phyloP scores from a whole-genome alignment of 306 rosid species.

The Acacia crassicarpa region DNA sequence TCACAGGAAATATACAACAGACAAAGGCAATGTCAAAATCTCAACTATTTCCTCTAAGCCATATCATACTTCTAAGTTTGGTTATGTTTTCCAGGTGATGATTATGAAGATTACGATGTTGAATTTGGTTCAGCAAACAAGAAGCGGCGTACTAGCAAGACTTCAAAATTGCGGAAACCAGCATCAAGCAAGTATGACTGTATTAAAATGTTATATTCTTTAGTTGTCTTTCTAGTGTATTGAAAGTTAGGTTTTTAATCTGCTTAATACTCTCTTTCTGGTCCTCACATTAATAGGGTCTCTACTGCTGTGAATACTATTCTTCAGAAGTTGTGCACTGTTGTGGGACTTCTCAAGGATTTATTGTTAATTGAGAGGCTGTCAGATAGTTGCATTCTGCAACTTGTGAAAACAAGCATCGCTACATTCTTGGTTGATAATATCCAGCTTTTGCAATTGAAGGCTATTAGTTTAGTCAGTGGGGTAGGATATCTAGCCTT shows the following conservation, averaged over 20 bases:
- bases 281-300: slow-evolving; percentile 59
- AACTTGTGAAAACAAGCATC: slow-evolving; percentile 87
- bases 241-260: slow-evolving; percentile 21
- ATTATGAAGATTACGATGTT: slow-evolving; percentile 70
- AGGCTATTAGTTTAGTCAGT: slow-evolving; percentile 86
- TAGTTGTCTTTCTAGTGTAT: slow-evolving; percentile 8
- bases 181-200: slow-evolving; percentile 68
- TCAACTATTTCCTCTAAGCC: slow-evolving; percentile 23
- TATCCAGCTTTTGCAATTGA: slow-evolving; percentile 93
- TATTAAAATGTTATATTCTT: slow-evolving; percentile 23
- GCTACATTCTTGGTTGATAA: slow-evolving; percentile 93
- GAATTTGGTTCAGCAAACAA: slow-evolving; percentile 85
- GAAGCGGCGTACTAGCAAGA: slow-evolving; percentile 74
- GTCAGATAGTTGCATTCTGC: slow-evolving; percentile 95
- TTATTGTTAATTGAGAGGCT: slow-evolving; percentile 85
- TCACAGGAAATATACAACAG: neutral
- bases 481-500: slow-evolving; percentile 61
- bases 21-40: neutral
- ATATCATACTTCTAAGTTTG: slow-evolving; percentile 20
- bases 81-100: slow-evolving; percentile 57
- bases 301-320: slow-evolving; percentile 76
- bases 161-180: slow-evolving; percentile 64
- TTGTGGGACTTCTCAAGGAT: slow-evolving; percentile 89
- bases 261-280: slow-evolving; percentile 18
- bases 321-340: slow-evolving; percentile 96